A percentile compares a stretch with the other conserved stretches of the same genome.
These are phyloP conservation scores for Pythium apleroticum DNA, from an alignment of 352 stramenopile genomes.

Conservation along the genomic window DNA sequence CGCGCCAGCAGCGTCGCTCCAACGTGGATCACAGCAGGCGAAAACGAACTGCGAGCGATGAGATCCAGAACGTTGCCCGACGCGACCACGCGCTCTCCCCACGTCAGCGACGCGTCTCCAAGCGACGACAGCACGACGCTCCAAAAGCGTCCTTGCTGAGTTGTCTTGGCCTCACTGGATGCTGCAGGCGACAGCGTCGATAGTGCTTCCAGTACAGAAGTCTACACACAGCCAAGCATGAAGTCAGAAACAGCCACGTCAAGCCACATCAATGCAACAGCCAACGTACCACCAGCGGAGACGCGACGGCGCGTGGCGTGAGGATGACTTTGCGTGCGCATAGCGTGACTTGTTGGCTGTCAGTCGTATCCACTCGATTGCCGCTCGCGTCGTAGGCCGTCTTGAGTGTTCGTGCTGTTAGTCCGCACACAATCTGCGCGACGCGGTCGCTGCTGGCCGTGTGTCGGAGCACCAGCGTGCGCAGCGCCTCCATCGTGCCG, in stretches of 20 bases:
- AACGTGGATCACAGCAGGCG: background rate
- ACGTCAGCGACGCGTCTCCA: slow-evolving; percentile 1
- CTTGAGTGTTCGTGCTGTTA: slow-evolving; percentile 14
- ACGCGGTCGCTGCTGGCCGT: slow-evolving; percentile 5
- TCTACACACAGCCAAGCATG: background rate
- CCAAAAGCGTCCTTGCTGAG: slow-evolving; percentile 13
- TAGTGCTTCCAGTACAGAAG: background rate
- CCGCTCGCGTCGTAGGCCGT: background rate
- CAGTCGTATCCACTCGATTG: too few relatives aligned
- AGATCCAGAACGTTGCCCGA: slow-evolving; percentile 28
- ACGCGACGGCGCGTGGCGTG: slow-evolving; percentile 14
- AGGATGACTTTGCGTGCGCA: slow-evolving; percentile 20
- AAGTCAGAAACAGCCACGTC: background rate
- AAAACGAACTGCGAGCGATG: slow-evolving; percentile 10
- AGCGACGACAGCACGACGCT: slow-evolving; percentile 3
- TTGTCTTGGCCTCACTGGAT: background rate
- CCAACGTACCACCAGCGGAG: slow-evolving; percentile 23
- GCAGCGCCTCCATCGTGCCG: slow-evolving; percentile 24
- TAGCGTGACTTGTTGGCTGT: background rate
- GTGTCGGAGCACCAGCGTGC: background rate
- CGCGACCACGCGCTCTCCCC: slow-evolving; percentile 15
- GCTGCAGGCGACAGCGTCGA: background rate
- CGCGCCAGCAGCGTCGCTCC: slow-evolving; percentile 8
- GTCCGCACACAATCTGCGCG: slow-evolving; percentile 10
- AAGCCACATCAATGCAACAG: slow-evolving; percentile 3